Evolutionary conservation across 306 rosid genomes (phyloP).

Genomic region (Crotalaria pallida): DNA sequence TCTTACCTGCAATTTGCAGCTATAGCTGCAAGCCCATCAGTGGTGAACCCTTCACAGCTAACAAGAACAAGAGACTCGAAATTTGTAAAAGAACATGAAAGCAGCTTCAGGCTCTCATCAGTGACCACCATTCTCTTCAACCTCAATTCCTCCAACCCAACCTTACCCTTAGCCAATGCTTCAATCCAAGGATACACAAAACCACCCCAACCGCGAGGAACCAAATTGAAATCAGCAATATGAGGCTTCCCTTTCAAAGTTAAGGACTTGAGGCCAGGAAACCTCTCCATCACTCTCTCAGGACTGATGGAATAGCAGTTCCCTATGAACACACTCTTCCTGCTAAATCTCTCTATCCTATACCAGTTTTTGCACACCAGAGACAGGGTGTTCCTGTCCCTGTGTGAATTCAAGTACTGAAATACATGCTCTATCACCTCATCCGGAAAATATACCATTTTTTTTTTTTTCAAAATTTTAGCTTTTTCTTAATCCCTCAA

Average conservation of each 20-base stretch:
- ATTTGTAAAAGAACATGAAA: slow-evolving; percentile 64
- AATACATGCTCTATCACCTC: no score
- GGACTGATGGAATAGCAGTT: slow-evolving; percentile 86
- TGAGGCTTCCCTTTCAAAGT: slow-evolving; percentile 94
- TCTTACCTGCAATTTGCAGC: slow-evolving; percentile 86
- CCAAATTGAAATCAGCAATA: slow-evolving; percentile 93
- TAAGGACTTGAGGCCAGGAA: slow-evolving; percentile 58
- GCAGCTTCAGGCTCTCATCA: slow-evolving; percentile 80
- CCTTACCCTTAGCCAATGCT: slow-evolving; percentile 40
- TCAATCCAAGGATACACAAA: slow-evolving; percentile 77
- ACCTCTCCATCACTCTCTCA: slow-evolving; percentile 63
- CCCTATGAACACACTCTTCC: slow-evolving; percentile 64
- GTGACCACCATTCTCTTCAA: slow-evolving; percentile 93
- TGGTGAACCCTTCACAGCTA: slow-evolving; percentile 91
- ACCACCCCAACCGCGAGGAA: slow-evolving; percentile 88
- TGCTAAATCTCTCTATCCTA: no score
- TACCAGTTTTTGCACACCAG: no score
- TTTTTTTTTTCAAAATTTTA: no score
- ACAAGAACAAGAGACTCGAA: slow-evolving; percentile 79
- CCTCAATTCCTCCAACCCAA: slow-evolving; percentile 73
- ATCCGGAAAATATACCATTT: no score
- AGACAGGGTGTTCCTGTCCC: no score
- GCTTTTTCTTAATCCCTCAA: no score
- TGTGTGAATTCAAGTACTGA: no score
- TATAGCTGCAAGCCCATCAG: slow-evolving; percentile 83